Base-by-base conservation (phyloP, 2,329 filamentous ascomycete species). In the Cadophora luteo-olivacea region DNA sequence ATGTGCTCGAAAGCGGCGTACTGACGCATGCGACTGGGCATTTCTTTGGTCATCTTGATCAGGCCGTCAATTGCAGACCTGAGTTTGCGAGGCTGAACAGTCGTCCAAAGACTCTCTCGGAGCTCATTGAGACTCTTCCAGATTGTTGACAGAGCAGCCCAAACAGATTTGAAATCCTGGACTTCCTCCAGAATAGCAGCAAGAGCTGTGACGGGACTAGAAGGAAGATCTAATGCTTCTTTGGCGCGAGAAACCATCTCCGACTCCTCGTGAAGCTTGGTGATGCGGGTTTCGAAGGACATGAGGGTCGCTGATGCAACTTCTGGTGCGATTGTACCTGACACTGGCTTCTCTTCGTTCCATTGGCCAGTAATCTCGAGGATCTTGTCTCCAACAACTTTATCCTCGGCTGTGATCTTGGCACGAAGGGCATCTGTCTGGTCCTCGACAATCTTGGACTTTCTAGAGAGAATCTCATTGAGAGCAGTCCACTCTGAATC, bases 1-100 rank as follows among this genome's bases (percentile, higher is more conserved):
- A 99, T 94, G 77, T 99, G 95, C 80, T 99, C 97, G 78, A 99
- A 99, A n/a, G 97, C 97, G 74, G 97, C 95, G 80, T 99, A 99
- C 78, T 99, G 97, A 69, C 97, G 91, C 95, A 99, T 98, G 69
- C 96, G 91, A 80, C 94, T 97, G 0, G 97, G 96, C 96, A 99
- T 98, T 71, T 98, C 95, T 82, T 97, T 98, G 45, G 94, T 98
- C 87, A 97, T 97, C 84, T 97, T 97, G 79, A 98, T 93, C 64
- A 98, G 86, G 60, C 91, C 91, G 77, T 99, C 95, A 62, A 99
- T 90, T 70, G 93, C 92, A 74, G 92, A 88, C 48, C 96, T 89
- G 68, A 99, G 89, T 82, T 98, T 99, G 72, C 96, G 89, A 9
- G 97, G 95, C 78, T 98, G 94, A 1, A 99, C 92, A 77, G 93